Conservation (phyloP, 129 eudicot species). For the Flaveria trinervia region DNA sequence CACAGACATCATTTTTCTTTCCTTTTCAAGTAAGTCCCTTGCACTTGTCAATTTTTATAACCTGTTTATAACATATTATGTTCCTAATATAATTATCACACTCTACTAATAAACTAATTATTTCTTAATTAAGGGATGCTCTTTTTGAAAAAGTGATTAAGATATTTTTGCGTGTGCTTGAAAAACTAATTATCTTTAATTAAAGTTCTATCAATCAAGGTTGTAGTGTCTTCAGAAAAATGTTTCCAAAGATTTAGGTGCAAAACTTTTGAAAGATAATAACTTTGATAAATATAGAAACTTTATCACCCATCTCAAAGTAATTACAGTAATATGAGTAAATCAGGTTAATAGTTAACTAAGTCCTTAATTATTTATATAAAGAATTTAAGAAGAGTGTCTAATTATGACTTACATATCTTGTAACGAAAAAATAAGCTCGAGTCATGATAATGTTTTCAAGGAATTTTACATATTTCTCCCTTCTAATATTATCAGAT, state of each 20-base stretch:
- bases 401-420: too few relatives aligned
- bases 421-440: too few relatives aligned
- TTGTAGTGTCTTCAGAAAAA: background rate
- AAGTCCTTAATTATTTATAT: too few relatives aligned
- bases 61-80: slow-evolving; percentile 5
- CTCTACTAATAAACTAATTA: background rate
- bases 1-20: slow-evolving; percentile 19
- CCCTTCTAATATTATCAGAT: too few relatives aligned
- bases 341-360: too few relatives aligned
- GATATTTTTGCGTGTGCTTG: background rate
- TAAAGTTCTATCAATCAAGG: background rate
- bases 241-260: background rate
- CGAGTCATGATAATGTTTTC: too few relatives aligned
- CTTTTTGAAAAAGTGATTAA: background rate
- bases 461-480: too few relatives aligned
- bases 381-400: too few relatives aligned
- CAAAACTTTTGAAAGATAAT: background rate
- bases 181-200: background rate
- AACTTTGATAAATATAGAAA: background rate
- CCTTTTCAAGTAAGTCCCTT: slow-evolving; percentile 15
- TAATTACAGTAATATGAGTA: too few relatives aligned
- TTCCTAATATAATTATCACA: slow-evolving; percentile 6
- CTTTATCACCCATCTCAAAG: too few relatives aligned
- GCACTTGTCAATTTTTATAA: slow-evolving; percentile 8
- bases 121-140: background rate